Evolutionary conservation across 345 rosid genomes (phyloP), one percentile per base, ranked within the genome.

Genomic region (Populus euphratica): DNA sequence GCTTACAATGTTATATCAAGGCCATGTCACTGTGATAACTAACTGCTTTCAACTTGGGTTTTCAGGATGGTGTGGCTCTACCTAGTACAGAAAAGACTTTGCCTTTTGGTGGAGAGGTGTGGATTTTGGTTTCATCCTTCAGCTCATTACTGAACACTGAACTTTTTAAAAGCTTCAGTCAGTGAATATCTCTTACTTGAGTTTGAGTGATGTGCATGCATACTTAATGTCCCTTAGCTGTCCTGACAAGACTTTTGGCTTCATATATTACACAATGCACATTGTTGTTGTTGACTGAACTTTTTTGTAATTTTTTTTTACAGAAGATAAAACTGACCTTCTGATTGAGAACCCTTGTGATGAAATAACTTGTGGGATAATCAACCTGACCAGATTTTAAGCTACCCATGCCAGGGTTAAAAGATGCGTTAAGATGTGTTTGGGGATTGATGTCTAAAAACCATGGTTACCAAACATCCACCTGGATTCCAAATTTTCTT

Each of bases 81-180:
- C 98, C 98, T 77, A 86, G 88, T 87, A 91, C 98, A 25, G 98
- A 91, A 83, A 92, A 96, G 89, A 92, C 91, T 74, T 83, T 96
- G 73, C 93, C 96, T 66, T 93, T 92, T 77, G 99, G 99, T 73
- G 98, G 99, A 88, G 99, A 96, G 88, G 99, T 92, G 63, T 66
- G 78, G 23, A 73, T 72, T 74, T 77, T 84, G 56, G 67, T 76
- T 76, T 80, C 61, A 23, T 54, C 16, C 77, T 77, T 84, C 59
- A 64, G 27, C 23, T 74, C 54, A 50, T 50, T 78, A 52, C 69
- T 44, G 44, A 43, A 39, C 68, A 13, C 10, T 39, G 11, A 80
- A 39, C 29, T 73, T 63, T 50, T 69, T 73, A 72, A 38, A 29
- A 59, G 49, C 76, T 75, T 72, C 50, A 44, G 29, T 68, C 3